Evolutionary conservation across 2,329 filamentous ascomycete genomes (phyloP).

Genomic region (Arthrobotrys conoides): DNA sequence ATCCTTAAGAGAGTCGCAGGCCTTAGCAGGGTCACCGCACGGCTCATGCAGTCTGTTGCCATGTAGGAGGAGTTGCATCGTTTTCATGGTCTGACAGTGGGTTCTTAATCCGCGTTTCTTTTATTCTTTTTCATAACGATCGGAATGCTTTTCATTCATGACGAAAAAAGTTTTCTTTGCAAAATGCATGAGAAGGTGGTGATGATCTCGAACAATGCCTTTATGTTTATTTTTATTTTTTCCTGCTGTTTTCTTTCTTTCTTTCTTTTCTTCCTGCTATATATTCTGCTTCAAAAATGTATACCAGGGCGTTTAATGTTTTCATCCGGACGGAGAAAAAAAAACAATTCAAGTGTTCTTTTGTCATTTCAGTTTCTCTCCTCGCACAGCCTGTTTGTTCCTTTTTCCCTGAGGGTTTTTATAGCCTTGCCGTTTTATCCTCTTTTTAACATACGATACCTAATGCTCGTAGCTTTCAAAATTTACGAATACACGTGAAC

Average conservation of each 20-base stretch:
- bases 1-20: constrained; percentile 67
- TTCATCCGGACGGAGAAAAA: constrained; percentile 9
- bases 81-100: background rate
- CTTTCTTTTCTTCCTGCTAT: background rate
- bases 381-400: constrained; percentile 22
- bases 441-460: constrained; percentile 20
- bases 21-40: constrained; percentile 63
- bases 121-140: constrained; percentile 23
- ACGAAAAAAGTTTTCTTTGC: constrained; percentile 35
- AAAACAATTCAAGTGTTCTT: constrained; percentile 2
- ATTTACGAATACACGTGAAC: constrained; percentile 10
- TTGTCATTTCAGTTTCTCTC: constrained; percentile 18
- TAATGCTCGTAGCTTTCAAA: constrained; percentile 7
- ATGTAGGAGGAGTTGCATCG: constrained; percentile 26
- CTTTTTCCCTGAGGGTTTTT: background rate
- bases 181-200: constrained; percentile 24
- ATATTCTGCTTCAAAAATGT: constrained; percentile 16
- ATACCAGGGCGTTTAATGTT: constrained; percentile 44
- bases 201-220: constrained; percentile 27
- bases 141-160: constrained; percentile 25
- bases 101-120: constrained; percentile 7
- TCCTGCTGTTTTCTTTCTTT: constrained; percentile 11
- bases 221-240: constrained; percentile 9
- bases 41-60: constrained; percentile 59
- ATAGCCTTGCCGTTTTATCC: background rate